Evolutionary conservation across 148 eudicot genomes (phyloP).

Genomic region (Vaccinium vitisidaea): DNA sequence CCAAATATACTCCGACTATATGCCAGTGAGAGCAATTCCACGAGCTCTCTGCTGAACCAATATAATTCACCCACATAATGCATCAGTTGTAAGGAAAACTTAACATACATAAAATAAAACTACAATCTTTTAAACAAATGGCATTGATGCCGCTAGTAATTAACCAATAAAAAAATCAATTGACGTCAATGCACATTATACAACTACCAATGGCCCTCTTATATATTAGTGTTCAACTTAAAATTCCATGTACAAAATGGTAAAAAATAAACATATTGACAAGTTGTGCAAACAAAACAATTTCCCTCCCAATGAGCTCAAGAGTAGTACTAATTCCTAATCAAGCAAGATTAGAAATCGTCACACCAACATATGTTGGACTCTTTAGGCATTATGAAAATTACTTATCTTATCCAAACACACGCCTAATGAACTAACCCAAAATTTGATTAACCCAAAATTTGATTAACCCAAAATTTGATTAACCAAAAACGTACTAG

Average conservation of each 20-base stretch:
- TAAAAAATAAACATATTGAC: background rate
- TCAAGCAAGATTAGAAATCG: background rate
- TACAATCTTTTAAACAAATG: background rate
- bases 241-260: background rate
- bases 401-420: background rate
- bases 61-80: background rate
- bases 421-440: background rate
- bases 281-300: background rate
- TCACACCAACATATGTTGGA: background rate
- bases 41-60: background rate
- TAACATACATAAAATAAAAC: background rate
- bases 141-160: background rate
- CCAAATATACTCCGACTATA: constrained; percentile 3
- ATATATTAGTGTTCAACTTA: background rate
- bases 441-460: background rate
- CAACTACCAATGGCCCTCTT: background rate
- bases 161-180: background rate
- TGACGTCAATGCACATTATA: background rate
- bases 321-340: background rate
- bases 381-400: background rate
- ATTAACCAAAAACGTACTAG: background rate
- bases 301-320: background rate
- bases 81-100: background rate
- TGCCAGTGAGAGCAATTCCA: background rate
- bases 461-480: background rate